Percentiles rank a stretch among this genome's conserved stretches.
Evolutionary conservation across 208 protist genomes (phyloP).

Genomic region (Acanthamoeba lenticulata): DNA sequence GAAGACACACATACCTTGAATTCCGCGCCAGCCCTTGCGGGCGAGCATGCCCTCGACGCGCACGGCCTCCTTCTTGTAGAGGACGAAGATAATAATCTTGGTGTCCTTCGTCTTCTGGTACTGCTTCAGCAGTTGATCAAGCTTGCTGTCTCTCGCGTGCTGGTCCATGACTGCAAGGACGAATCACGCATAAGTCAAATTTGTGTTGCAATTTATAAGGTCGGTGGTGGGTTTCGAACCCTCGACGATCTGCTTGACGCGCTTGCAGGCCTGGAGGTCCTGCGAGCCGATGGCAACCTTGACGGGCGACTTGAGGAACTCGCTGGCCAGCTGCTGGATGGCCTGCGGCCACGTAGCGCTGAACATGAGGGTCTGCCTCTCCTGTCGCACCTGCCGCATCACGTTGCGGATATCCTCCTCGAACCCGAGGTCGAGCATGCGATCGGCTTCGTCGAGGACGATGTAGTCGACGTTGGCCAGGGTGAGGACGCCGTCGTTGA

Average conservation of each 20-base stretch:
- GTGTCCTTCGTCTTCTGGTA: constrained; percentile 68
- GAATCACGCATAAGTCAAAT: background rate
- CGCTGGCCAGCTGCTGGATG: constrained; percentile 87
- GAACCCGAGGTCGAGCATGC: constrained; percentile 90
- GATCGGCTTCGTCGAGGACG: constrained; percentile 98
- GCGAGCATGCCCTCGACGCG: constrained; percentile 41
- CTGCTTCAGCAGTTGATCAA: constrained; percentile 60
- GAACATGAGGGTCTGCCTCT: constrained; percentile 92
- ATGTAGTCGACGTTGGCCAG: constrained; percentile 97
- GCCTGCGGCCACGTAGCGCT: constrained; percentile 91
- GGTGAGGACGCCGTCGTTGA: constrained; percentile 94
- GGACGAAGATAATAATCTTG: constrained; percentile 62
- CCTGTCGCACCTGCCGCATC: constrained; percentile 79
- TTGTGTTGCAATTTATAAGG: constrained; percentile 56
- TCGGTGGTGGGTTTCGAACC: background rate
- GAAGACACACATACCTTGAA: background rate
- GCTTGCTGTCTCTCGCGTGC: constrained; percentile 35
- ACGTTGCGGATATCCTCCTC: constrained; percentile 86
- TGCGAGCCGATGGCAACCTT: constrained; percentile 67
- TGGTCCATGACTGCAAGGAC: constrained; percentile 60
- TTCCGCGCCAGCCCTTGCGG: constrained; percentile 21
- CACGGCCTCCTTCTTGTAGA: constrained; percentile 66
- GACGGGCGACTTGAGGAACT: constrained; percentile 20
- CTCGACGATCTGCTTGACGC: constrained; percentile 81
- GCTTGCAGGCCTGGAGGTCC: constrained; percentile 77